Conservation (phyloP, 345 rosid species). For the Syzygium oleosum region DNA sequence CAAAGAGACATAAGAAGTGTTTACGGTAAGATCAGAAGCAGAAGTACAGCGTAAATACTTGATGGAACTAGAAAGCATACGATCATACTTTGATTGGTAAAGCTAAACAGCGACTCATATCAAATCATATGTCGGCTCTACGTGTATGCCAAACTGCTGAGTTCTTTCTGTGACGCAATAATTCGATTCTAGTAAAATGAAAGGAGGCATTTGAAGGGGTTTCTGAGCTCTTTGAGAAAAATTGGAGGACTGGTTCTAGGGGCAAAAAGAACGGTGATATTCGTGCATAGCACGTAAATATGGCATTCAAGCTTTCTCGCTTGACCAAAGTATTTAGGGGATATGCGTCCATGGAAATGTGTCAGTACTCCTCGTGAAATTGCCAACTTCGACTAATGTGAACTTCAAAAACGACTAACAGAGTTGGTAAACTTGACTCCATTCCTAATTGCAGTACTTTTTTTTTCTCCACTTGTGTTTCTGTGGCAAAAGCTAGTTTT, state of each 20-base stretch:
- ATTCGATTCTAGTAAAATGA: not conserved
- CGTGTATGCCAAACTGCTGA: not conserved
- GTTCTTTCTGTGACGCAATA: not conserved
- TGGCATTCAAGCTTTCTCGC: not conserved
- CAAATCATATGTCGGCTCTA: not conserved
- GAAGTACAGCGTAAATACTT: not conserved
- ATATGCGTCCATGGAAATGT: not conserved
- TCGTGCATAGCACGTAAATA: not conserved
- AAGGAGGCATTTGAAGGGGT: not conserved
- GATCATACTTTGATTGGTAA: not conserved
- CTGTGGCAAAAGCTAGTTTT: not conserved
- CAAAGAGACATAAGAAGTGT: not conserved
- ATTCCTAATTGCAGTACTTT: not conserved
- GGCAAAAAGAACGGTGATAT: not conserved
- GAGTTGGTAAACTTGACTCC: not conserved
- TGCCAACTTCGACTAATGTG: not conserved
- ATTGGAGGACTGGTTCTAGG: not conserved
- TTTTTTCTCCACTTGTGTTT: not conserved
- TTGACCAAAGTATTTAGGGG: not conserved
- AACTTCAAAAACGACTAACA: not conserved
- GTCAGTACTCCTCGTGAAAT: not conserved
- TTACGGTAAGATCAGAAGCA: not conserved
- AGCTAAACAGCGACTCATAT: not conserved
- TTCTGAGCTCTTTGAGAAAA: not conserved
- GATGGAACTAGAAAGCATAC: not conserved